These are phyloP conservation scores for Chlorella sp. DNA, from an alignment of 139 green algal genomes.

Conservation along the genomic window DNA sequence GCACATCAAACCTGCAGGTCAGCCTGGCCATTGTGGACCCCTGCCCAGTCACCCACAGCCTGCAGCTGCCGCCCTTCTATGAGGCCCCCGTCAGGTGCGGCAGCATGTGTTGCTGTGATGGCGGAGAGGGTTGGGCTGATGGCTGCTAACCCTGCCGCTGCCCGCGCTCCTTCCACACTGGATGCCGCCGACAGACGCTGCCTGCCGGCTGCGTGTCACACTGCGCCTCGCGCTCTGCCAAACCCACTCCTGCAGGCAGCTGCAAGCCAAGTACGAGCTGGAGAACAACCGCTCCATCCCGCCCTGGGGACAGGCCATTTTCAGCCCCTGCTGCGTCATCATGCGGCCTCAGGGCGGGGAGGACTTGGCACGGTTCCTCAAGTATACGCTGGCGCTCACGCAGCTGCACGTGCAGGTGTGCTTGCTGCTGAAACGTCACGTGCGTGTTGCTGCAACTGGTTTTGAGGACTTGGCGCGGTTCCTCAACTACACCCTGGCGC, in stretches of 20 bases:
- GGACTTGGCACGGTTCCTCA: slow-evolving; percentile 67
- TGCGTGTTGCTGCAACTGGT: too few species aligned
- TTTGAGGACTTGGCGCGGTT: slow-evolving; percentile 36
- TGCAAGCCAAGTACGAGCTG: slow-evolving; percentile 63
- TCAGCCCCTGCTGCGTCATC: slow-evolving; percentile 74
- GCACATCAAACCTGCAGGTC: too few species aligned
- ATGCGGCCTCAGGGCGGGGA: slow-evolving; percentile 52
- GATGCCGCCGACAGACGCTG: not conserved
- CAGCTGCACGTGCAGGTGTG: slow-evolving; percentile 56
- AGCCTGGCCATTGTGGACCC: slow-evolving; percentile 76
- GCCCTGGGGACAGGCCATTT: slow-evolving; percentile 79
- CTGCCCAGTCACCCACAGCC: slow-evolving; percentile 59
- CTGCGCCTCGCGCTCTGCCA: not conserved
- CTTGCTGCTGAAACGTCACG: too few species aligned
- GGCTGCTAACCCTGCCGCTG: not conserved
- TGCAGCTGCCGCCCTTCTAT: slow-evolving; percentile 70
- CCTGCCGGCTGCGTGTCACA: too few species aligned
- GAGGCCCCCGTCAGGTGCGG: slow-evolving; percentile 22
- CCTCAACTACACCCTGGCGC: slow-evolving; percentile 64
- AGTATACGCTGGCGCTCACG: slow-evolving; percentile 62
- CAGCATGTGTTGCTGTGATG: too few species aligned
- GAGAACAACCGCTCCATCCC: slow-evolving; percentile 64
- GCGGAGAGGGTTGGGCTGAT: too few species aligned
- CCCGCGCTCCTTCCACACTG: not conserved
- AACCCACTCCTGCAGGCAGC: slow-evolving; percentile 33